Evolutionary conservation across 352 stramenopile species (phyloP).

Genomic region (Aphanomyces invadans): DNA sequence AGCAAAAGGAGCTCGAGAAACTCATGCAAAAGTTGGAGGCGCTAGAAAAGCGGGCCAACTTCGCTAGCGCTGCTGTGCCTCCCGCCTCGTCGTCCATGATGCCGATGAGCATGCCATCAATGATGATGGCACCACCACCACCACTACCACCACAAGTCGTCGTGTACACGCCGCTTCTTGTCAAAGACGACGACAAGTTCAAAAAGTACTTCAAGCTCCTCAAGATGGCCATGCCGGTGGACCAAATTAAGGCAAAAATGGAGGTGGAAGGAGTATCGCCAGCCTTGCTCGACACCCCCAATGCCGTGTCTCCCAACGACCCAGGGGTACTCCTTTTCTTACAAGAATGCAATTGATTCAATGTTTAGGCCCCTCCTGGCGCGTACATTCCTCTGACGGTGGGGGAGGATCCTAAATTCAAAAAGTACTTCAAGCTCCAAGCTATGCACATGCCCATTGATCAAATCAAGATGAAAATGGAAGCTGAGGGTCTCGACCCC

Average conservation of each 20-base stretch:
- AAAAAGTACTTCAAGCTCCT: slow-evolving; percentile 82
- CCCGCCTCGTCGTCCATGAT: neutral
- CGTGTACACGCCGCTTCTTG: slow-evolving; percentile 50
- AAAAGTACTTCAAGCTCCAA: slow-evolving; percentile 85
- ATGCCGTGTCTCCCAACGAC: slow-evolving; percentile 70
- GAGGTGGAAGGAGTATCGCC: slow-evolving; percentile 54
- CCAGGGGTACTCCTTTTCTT: slow-evolving; percentile 58
- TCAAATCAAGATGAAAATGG: slow-evolving; percentile 84
- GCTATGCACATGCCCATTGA: slow-evolving; percentile 70
- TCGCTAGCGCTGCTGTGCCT: neutral
- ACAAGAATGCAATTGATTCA: too few relatives aligned
- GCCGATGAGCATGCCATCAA: too few relatives aligned
- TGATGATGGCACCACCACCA: neutral
- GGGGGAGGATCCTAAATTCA: slow-evolving; percentile 66
- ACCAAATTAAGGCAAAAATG: slow-evolving; percentile 81
- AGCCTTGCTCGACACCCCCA: slow-evolving; percentile 53
- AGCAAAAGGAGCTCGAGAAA: slow-evolving; percentile 66
- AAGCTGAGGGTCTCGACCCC: slow-evolving; percentile 63
- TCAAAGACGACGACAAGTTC: slow-evolving; percentile 64
- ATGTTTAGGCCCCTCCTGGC: slow-evolving; percentile 44
- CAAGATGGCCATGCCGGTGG: slow-evolving; percentile 61
- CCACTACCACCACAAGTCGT: slow-evolving; percentile 1
- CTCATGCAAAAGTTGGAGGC: slow-evolving; percentile 65
- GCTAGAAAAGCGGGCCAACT: slow-evolving; percentile 49
- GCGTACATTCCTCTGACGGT: slow-evolving; percentile 64